Base-by-base conservation (phyloP, 768 basidiomycete species). In the Boletus sp. region DNA sequence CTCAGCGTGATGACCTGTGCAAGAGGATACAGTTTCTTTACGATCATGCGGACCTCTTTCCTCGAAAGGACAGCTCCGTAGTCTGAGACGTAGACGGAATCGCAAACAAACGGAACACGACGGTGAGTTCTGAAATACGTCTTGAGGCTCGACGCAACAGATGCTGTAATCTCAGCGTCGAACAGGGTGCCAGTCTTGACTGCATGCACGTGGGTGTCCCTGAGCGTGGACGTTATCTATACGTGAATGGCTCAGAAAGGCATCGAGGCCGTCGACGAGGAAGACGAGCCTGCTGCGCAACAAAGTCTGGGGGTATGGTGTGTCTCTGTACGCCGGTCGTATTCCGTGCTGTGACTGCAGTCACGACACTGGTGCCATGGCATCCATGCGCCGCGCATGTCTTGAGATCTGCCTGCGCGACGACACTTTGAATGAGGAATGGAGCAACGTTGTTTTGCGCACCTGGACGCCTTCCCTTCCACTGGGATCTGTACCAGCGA, bases 301-400 rank as follows among this genome's bases (percentile, higher is more conserved):
- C 40, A 2, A 54, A 35, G 9, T 53, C 50, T 4, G 41, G 11
- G 10, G 40, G 33, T 2, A 41, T 27, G 3, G 21, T 7, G 6
- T 41, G 30, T 19, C 32, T 19, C 39, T 30, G 47, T 6, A 53
- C 48, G 30, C 48, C 39, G 11, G 19, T 13, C 11, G 11, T 21
- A 17, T 41, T 51, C 47, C 41, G 52, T 7, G 52, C 32, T 4
- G 52, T 53, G 23, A 53, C 30, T 14, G 52, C 52, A 11, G 52
- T 51, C 15, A 53, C 52, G 0, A 53, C 52, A 19, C 52, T 53
- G n/a, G 53, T 51, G 8, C 53, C 49, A n/a, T 54, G 40, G 34
- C 53, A 52, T 4, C 53, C 53, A 23, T 42, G 53, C 5, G 34
- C 50, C 7, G 53, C 41, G 27, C 52, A 53, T 2, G 53, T 54